Evolutionary conservation across 2,329 filamentous ascomycete genomes (phyloP).

Genomic region (Claviceps citrina): DNA sequence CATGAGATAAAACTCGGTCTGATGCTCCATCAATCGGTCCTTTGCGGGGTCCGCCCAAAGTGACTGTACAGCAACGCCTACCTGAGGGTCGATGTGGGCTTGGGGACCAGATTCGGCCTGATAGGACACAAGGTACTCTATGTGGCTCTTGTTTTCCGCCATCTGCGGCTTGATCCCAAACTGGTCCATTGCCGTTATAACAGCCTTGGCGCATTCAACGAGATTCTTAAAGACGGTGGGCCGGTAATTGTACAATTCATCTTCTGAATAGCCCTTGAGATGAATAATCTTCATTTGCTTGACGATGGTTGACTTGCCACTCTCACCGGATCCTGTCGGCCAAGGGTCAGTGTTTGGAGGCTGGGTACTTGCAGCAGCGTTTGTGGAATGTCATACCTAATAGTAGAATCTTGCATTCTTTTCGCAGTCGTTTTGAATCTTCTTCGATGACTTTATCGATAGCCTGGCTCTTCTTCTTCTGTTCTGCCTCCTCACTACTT

Average conservation of each 20-base stretch:
- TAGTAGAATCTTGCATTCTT: constrained; percentile 97
- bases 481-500: constrained; percentile 70
- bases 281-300: constrained; percentile 99
- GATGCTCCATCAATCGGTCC: constrained; percentile 72
- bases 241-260: constrained; percentile 86
- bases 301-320: constrained; percentile 96
- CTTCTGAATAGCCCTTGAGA: constrained; percentile 88
- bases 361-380: background rate
- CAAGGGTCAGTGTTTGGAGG: constrained; percentile 8
- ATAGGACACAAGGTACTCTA: constrained; percentile 73
- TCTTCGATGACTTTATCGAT: constrained; percentile 92
- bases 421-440: constrained; percentile 77
- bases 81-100: constrained; percentile 62
- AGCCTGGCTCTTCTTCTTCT: constrained; percentile 91
- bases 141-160: constrained; percentile 55
- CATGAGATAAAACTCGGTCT: constrained; percentile 98
- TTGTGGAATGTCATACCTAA: constrained; percentile 48
- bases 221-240: constrained; percentile 97
- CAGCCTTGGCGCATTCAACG: constrained; percentile 86
- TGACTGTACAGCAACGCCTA: constrained; percentile 69
- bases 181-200: constrained; percentile 82
- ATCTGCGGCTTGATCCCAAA: constrained; percentile 70
- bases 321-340: constrained; percentile 76
- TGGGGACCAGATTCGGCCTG: constrained; percentile 82
- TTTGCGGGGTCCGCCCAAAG: constrained; percentile 84